Evolutionary conservation across 1,139 yeast species (phyloP), one percentile per base, ranked within the genome.

Genomic region (Taiozyma sp.): DNA sequence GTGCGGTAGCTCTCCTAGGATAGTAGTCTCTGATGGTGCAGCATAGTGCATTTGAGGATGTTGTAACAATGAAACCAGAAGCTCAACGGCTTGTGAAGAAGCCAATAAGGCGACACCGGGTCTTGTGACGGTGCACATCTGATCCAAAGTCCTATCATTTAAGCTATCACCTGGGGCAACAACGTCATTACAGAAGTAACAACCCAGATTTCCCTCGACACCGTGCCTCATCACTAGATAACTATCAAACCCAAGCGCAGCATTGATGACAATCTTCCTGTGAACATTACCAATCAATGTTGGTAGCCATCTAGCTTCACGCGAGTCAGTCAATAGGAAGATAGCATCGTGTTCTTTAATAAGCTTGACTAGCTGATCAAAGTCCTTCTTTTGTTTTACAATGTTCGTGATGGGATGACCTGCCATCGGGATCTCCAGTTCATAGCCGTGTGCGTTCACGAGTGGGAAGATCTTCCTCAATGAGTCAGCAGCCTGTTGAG

Each of bases 71-170:
- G 96, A 81, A 0, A 88, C 86, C 56, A 88, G 66, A 13, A 95
- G 69, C 64, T 93, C 99, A 0, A 89, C 96, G 0, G 96, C 96
- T 43, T 84, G 71, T 0, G 97, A 81, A 0, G 96, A 79, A 0
- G 99, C 98, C 68, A 89, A 71, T 62, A 87, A 71, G 0, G 99
- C 96, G 0, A 86, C 91, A 0, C 99, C 99, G 0, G 99, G 99
- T 44, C 99, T 73, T 0, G 99, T 93, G 1, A 93, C 99, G 0
- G 99, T 93, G 65, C 99, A 93, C 97, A 93, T 93, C 66, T 93
- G 98, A 68, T 93, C 99, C 53, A 93, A 70, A 0, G 97, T 87
- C 48, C 96, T 74, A 62, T 90, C 95, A 0, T 88, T 76, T 19
- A 88, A 70, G 54, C 95, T 85, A 64, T 93, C 97, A 7, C 83